Conservation (phyloP, 805 yeast genomes). For the Saturnispora hagleri region DNA sequence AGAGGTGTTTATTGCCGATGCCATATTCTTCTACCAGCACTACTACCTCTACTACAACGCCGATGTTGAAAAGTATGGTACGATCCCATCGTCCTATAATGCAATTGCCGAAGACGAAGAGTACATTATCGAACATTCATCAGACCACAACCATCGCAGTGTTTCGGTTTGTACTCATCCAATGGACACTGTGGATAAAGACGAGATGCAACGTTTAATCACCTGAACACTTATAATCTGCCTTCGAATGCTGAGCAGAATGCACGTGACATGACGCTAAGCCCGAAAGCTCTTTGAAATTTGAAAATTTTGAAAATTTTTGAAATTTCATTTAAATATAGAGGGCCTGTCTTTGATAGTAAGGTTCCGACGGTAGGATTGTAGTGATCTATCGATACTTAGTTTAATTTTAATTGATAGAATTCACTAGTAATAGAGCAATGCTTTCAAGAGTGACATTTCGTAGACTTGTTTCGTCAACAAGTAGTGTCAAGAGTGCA, state of each 20-base stretch:
- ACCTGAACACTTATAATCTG: slow-evolving; percentile 6
- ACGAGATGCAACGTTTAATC: slow-evolving; percentile 20
- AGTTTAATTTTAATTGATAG: background rate
- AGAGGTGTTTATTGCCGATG: slow-evolving; percentile 25
- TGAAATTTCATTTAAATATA: background rate
- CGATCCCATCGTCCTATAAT: slow-evolving; percentile 15
- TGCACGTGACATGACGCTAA: background rate
- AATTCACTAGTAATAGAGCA: background rate
- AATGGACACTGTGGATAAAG: slow-evolving; percentile 16
- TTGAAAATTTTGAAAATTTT: background rate
- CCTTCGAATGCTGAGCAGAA: background rate
- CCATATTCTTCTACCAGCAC: slow-evolving; percentile 27
- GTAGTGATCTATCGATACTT: background rate
- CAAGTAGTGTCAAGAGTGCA: slow-evolving; percentile 12
- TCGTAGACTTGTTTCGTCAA: slow-evolving; percentile 14
- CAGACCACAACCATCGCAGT: slow-evolving; percentile 25
- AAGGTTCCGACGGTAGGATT: background rate
- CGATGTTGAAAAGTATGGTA: slow-evolving; percentile 19
- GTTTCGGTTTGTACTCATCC: slow-evolving; percentile 9
- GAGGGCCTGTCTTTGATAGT: background rate
- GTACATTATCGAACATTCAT: slow-evolving; percentile 25
- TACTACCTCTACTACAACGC: slow-evolving; percentile 23
- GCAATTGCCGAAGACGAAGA: slow-evolving; percentile 26
- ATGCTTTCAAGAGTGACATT: background rate
- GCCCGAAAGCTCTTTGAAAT: background rate